Evolutionary conservation across 2,329 filamentous ascomycete species (phyloP).

Genomic region (Trichoderma atrobrunneum): DNA sequence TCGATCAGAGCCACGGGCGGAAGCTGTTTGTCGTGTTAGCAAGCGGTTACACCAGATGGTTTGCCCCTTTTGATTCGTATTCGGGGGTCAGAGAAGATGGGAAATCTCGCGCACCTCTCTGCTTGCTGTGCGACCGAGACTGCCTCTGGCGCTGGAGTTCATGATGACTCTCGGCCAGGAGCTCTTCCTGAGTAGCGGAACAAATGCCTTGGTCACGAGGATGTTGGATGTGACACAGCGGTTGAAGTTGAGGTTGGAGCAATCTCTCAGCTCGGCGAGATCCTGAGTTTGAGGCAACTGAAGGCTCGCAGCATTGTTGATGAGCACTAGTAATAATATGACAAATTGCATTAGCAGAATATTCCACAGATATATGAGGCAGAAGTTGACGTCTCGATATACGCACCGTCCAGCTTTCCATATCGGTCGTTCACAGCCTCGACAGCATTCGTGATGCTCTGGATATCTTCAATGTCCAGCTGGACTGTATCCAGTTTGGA

Average conservation of each 20-base stretch:
- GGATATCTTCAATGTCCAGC: slow-evolving; percentile 23
- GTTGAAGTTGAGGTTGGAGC: slow-evolving; percentile 21
- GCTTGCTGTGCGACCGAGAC: slow-evolving; percentile 21
- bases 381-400: background rate
- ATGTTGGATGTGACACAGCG: slow-evolving; percentile 22
- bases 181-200: slow-evolving; percentile 15
- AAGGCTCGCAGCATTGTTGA: slow-evolving; percentile 20
- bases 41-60: background rate
- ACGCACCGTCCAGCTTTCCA: slow-evolving; percentile 23
- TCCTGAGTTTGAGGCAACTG: background rate
- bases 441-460: slow-evolving; percentile 19
- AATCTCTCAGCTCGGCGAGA: slow-evolving; percentile 9
- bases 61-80: background rate
- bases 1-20: slow-evolving; percentile 5
- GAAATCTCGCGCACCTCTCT: slow-evolving; percentile 12
- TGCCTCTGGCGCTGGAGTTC: slow-evolving; percentile 23
- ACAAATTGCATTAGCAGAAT: background rate
- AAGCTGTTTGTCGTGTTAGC: background rate
- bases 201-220: slow-evolving; percentile 19
- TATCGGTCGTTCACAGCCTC: slow-evolving; percentile 20
- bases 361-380: background rate
- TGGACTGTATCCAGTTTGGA: slow-evolving; percentile 15
- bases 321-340: background rate
- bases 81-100: background rate
- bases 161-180: slow-evolving; percentile 22